Base-by-base conservation (phyloP, 208 protist species). In the Trypanosoma cruzi region DNA sequence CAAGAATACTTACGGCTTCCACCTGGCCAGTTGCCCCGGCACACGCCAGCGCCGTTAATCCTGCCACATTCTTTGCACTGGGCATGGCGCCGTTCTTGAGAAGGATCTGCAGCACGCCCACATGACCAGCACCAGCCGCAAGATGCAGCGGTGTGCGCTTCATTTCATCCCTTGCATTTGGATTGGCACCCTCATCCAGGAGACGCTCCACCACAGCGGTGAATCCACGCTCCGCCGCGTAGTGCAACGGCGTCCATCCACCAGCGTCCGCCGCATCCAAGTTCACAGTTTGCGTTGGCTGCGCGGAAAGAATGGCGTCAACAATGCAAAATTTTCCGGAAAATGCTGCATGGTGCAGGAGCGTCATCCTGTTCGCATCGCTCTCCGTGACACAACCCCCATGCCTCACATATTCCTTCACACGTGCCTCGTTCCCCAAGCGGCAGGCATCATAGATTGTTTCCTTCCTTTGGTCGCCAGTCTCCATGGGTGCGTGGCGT, bases 171-270 rank as follows among this genome's bases (percentile, higher is more conserved):
- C 80, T 79, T 24, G 85, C 81, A 57, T 92, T 92, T 7, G 81
- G 84, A 42, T 88, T 93, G 16, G 82, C 85, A 0, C 88, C 88
- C 31, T 94, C 83, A 1, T 92, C 78, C 1, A 92, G 50, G 0
- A 96, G 77, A 28, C 79, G 14, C 24, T 28, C 44, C 0, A 80
- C 79, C 10, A 89, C 63, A 3, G 24, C 78, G 0, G 40, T 46
- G 46, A 91, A 72, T 0, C 92, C 92, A n/a, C 84, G 81, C 40
- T 94, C 92, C 0, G 83, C 83, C 4, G 89, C 89, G 72, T 94
- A 96, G 73, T 96, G 92, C 58, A 96, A 68, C 54, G 89, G 72
- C 2, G 92, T 95, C 89, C 92, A 96, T n/a, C 89, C 92, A 24
- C 85, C 88, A 10, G 16, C 46, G 59, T 96, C 91, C 0, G 40